Evolutionary conservation across 2,329 filamentous ascomycete genomes (phyloP), one percentile per base, ranked within the genome.

Genomic region (Leptosphaerulina australis): DNA sequence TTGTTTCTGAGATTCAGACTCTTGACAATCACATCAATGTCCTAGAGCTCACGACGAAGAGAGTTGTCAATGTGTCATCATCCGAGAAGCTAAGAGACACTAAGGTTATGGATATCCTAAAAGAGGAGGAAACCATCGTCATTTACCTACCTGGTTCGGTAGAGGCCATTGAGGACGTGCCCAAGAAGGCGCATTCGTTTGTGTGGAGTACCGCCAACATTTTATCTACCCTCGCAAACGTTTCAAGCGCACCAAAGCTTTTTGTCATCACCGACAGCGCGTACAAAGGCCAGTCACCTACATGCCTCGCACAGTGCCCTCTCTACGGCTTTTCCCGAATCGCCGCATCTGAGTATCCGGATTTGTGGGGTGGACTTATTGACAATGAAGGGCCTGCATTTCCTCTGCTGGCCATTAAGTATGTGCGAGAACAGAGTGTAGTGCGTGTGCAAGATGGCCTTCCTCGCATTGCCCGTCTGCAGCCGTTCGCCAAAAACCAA

Each of bases 401-500:
- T 3, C 50, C 50, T 3, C 21, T 53, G 1, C 40, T 53, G 2
- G 18, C 50, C 8, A 9, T 53, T 2, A 49, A 45, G n/a, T 53
- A 53, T 20, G 50, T 53, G 8, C 43, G 63, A 4, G 67, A 62
- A 0, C 58, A 62, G 14, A 75, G 76, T 44, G 56, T 77, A 2
- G 60, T 78, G 33, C 67, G 68, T n/a, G 63, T 77, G 11, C 52
- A 59, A n/a, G 75, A 78, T 41, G 72, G 72, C 2, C 36, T 77
- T 3, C 54, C 74, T 1, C 60, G 70, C 9, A 61, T 63, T n/a
- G 67, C 66, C 7, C 56, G 66, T 2, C 60, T 76, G 14, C 64
- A 71, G 5, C 51, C 62, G 4, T 54, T 67, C 7, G 44, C 57
- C 9, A 63, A 58, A 22, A 49, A 54, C 4, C 55, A 64, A 43